These are phyloP conservation scores for Diaporthe australafricana DNA, from an alignment of 2,329 filamentous ascomycete species.

Conservation along the genomic window DNA sequence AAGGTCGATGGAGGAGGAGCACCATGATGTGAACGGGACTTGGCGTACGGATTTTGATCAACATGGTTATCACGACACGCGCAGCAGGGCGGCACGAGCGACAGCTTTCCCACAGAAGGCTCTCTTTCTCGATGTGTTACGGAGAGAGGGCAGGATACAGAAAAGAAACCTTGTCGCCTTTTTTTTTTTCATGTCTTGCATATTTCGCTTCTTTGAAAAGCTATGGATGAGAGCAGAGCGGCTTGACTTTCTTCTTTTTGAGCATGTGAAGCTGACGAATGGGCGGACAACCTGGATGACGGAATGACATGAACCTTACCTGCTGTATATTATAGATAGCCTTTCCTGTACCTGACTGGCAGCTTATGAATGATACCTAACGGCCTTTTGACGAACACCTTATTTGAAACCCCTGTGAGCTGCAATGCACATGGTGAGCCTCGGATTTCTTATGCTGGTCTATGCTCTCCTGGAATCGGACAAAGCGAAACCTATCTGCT, in stretches of 20 bases:
- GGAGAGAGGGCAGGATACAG: conserved; percentile 31
- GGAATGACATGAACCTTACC: conserved; percentile 27
- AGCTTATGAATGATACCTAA: conserved; percentile 30
- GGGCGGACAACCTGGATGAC: background rate
- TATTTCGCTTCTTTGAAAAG: conserved; percentile 8
- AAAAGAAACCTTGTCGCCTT: conserved; percentile 17
- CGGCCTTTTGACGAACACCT: conserved; percentile 1
- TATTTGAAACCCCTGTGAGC: background rate
- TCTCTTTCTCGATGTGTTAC: background rate
- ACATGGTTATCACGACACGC: conserved; percentile 15
- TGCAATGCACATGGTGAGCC: background rate
- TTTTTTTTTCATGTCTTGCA: conserved; percentile 11
- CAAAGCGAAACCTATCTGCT: background rate
- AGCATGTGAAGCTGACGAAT: background rate
- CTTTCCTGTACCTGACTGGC: conserved; percentile 26
- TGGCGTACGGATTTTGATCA: conserved; percentile 7
- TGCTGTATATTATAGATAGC: conserved; percentile 29
- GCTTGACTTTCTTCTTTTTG: background rate
- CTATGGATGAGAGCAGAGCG: background rate
- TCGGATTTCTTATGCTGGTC: background rate
- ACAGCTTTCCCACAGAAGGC: background rate
- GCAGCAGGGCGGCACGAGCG: background rate
- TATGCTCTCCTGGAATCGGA: background rate
- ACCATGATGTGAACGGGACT: background rate
- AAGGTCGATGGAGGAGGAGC: background rate